A percentile compares a stretch with the other conserved stretches of the same genome.
Conservation (phyloP, 306 rosid species). For the Leucaena leucocephala region DNA sequence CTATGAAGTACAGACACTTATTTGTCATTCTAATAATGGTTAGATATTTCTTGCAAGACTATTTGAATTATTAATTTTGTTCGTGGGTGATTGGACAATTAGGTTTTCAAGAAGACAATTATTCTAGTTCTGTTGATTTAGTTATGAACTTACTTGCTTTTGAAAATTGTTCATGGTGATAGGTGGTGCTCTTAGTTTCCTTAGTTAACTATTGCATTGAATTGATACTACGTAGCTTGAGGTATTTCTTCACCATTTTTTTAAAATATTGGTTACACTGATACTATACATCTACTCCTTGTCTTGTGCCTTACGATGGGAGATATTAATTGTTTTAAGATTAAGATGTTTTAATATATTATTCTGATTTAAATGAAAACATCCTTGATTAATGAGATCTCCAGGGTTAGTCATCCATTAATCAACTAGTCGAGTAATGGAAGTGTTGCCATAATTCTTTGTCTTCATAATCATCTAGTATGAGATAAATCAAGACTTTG, state of each 20-base stretch:
- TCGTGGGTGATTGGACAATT: conserved; percentile 16
- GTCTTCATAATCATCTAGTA: too few relatives aligned
- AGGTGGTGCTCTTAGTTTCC: neutral
- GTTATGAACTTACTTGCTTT: neutral
- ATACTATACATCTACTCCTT: neutral
- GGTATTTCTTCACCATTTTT: neutral
- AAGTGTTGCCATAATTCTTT: too few relatives aligned
- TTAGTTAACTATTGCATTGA: neutral
- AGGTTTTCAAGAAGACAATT: conserved; percentile 27
- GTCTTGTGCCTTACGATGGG: neutral
- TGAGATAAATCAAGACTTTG: neutral
- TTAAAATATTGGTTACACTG: too few relatives aligned
- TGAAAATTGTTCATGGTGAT: neutral
- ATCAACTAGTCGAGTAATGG: too few relatives aligned
- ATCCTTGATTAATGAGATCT: neutral
- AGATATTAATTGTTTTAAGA: neutral
- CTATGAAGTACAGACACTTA: neutral
- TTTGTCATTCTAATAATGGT: neutral
- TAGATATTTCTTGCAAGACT: conserved; percentile 10
- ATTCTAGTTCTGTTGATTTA: conserved; percentile 7
- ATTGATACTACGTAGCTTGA: neutral
- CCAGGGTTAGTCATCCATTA: too few relatives aligned
- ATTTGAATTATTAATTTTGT: conserved; percentile 14
- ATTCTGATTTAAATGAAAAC: neutral
- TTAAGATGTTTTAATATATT: neutral